phyloP scores from a whole-genome alignment of 176 grass and related monocot genomes.

The Metroxylon sagu region DNA sequence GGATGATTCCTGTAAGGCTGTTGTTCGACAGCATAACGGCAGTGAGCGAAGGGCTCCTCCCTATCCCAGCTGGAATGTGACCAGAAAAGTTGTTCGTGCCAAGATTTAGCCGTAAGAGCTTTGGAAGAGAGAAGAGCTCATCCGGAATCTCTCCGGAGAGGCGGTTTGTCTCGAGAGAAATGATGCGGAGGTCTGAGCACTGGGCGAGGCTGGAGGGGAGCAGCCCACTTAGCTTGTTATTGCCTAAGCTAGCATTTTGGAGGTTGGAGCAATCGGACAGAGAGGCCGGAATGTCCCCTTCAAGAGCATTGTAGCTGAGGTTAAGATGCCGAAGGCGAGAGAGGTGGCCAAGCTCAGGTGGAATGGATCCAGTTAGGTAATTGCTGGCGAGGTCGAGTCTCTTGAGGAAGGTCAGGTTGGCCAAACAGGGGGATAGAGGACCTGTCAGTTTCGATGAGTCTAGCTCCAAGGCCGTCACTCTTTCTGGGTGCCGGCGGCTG shows the following conservation, averaged over 20 bases:
- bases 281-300: constrained; percentile 29
- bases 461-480: constrained; percentile 22
- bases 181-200: too few relatives aligned
- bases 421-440: constrained; percentile 15
- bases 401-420: constrained; percentile 27
- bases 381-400: constrained; percentile 35
- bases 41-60: too few relatives aligned
- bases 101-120: too few relatives aligned
- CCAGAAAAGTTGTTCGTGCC: too few relatives aligned
- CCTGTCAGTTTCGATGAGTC: constrained; percentile 17
- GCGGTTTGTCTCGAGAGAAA: not conserved
- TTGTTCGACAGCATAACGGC: too few relatives aligned
- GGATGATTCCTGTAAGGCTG: too few relatives aligned
- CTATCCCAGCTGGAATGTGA: too few relatives aligned
- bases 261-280: too few relatives aligned
- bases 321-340: constrained; percentile 32
- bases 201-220: too few relatives aligned
- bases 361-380: constrained; percentile 26
- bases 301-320: constrained; percentile 42
- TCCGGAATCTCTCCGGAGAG: not conserved
- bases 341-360: constrained; percentile 19
- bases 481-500: not conserved
- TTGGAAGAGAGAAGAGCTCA: too few relatives aligned
- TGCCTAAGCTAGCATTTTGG: too few relatives aligned
- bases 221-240: too few relatives aligned